A percentile compares a stretch with the other conserved stretches of the same genome.
phyloP scores from a whole-genome alignment of 2,329 filamentous ascomycete species.

The Tolypocladium album region DNA sequence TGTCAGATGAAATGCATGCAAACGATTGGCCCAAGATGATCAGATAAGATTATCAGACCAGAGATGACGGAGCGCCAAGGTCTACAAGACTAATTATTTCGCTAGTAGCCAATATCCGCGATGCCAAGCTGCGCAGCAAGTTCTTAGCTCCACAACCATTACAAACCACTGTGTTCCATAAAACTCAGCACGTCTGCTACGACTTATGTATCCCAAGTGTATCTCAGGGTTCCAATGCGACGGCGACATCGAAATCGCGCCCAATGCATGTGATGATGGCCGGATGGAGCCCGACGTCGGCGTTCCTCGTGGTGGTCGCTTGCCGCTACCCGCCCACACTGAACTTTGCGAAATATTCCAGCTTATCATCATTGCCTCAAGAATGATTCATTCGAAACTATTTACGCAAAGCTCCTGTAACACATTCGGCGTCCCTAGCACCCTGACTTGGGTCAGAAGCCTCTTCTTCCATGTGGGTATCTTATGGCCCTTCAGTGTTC shows the following conservation, averaged over 20 bases:
- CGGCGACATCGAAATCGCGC: background rate
- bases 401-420: background rate
- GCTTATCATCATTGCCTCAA: background rate
- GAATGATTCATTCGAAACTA: background rate
- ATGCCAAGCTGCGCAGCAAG: background rate
- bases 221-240: background rate
- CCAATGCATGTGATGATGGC: background rate
- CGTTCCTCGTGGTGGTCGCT: background rate
- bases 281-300: background rate
- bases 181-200: background rate
- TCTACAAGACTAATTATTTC: background rate
- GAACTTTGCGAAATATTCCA: background rate
- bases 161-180: background rate
- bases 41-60: background rate
- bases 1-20: background rate
- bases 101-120: background rate
- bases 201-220: background rate
- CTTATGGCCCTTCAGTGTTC: too few relatives aligned
- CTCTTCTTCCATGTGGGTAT: too few relatives aligned
- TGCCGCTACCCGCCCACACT: background rate
- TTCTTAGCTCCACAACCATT: background rate
- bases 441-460: too few relatives aligned
- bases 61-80: background rate
- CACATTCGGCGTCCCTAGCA: background rate
- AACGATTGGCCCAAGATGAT: background rate